Base-by-base conservation (phyloP, 2,329 filamentous ascomycete species). In the Dactylellina haptotyla region DNA sequence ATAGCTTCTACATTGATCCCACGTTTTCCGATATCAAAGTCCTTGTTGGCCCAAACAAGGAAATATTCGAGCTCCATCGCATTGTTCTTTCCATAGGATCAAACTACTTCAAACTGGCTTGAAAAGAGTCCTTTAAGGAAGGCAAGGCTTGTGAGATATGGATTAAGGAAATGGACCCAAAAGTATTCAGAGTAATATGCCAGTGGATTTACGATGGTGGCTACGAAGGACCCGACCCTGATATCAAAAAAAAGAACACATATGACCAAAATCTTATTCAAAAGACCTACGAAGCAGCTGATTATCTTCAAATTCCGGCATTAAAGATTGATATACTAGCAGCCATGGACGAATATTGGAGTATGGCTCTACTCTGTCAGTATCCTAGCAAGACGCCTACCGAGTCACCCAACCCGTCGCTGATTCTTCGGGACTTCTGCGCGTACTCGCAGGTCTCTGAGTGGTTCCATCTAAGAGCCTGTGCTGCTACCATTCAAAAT, bases 91-190 rank as follows among this genome's bases (percentile, higher is more conserved):
- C n/a, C n/a, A n/a, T n/a, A n/a, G n/a, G n/a, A n/a, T n/a, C 41
- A 45, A 45, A 45, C 3, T 45, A 45, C 18, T 45, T 45, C 16
- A 12, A 18, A 45, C 5, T 25, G 3, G 58, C 58, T 26, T 62
- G 41, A 20, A 51, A 62, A n/a, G 12, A 6, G 3, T 23, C 16
- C 23, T 62, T 62, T 20, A 16, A 28, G 20, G 58, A 62, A 18
- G 45, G 58, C n/a, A 39, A 20, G 1, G 12, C 45, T 1, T 3
- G 43, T 18, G 58, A 62, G 12, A 43, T n/a, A n/a, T n/a, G n/a
- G n/a, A n/a, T n/a, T n/a, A 26, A 16, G 20, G 53, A 57, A 6
- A 23, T 54, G 6, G 8, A 6, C n/a, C 14, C 43, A 1, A n/a
- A 46, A 23, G 43, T 23, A 2, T 46, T 46, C n/a, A 23, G 12